Evolutionary conservation across 2,329 filamentous ascomycete species (phyloP), one percentile per base, ranked within the genome.

Genomic region (Fusarium siculi): DNA sequence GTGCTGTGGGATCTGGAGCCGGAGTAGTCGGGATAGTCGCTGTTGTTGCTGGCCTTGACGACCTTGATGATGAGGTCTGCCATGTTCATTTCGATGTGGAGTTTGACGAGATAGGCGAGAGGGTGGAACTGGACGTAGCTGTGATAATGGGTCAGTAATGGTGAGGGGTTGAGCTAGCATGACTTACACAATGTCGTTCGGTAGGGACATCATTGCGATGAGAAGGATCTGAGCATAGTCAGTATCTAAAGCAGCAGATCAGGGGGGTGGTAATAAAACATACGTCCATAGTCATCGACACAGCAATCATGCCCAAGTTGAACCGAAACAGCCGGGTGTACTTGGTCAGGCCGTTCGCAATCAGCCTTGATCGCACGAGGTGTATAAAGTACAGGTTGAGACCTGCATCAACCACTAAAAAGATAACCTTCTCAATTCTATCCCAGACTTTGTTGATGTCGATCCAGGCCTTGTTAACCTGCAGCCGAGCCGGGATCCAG

Each of bases 81-180:
- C 85, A 88, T 87, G 46, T 83, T 84, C 82, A 88, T 84, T 72
- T 88, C 86, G 72, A 88, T 87, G 68, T 88, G 85, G 21, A 88
- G 82, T 62, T 88, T 88, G 64, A 87, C 84, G 23, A 87, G 81
- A 74, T 87, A 88, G 6, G 85, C 86, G 9, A 88, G 80, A 2
- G 86, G 86, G 42, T 87, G 85, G 76, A 88, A 87, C 68, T 87
- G 85, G 32, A 87, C 82, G 71, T 78, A 80, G 37, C 80, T 80
- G 32, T 58, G 19, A 36, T 8, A 5, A 19, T 9, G 18, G 12
- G 21, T 77, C 36, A 72, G 68, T 18, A 9, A 14, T n/a, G 30
- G 34, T 7, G 6, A 5, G 3, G 6, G 10, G 6, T 14, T 3
- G 9, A 7, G 34, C n/a, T 4, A 10, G 4, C 12, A 8, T 9